Evolutionary conservation across 371 early-diverging fungal species (phyloP).

Genomic region (Homolaphlyctis polyrhiza): DNA sequence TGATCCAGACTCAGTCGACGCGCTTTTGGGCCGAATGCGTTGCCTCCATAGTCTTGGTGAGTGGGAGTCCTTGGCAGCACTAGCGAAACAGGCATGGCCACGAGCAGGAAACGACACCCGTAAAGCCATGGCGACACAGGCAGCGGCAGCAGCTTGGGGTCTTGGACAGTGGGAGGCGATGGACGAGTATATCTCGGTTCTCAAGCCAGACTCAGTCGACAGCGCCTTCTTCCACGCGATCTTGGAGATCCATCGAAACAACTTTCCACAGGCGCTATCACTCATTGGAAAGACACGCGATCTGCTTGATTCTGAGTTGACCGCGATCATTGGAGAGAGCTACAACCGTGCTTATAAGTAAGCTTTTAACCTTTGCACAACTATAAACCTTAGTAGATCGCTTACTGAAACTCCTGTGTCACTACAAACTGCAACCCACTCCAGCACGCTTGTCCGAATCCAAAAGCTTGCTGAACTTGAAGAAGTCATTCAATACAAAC

Average conservation of each 20-base stretch:
- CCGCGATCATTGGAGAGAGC: slow-evolving; percentile 89
- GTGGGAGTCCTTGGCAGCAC: slow-evolving; percentile 80
- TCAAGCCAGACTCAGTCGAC: slow-evolving; percentile 68
- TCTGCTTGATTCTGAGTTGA: slow-evolving; percentile 82
- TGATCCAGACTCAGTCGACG: slow-evolving; percentile 67
- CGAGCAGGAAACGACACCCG: slow-evolving; percentile 38
- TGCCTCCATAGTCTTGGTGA: slow-evolving; percentile 91
- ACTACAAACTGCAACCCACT: too few relatives aligned
- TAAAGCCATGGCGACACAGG: slow-evolving; percentile 73
- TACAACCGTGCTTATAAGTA: slow-evolving; percentile 88
- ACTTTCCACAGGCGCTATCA: slow-evolving; percentile 67
- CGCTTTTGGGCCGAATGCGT: slow-evolving; percentile 83
- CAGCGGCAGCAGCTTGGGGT: slow-evolving; percentile 95
- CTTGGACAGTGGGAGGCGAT: slow-evolving; percentile 86
- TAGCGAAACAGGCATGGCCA: slow-evolving; percentile 85
- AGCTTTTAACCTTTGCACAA: too few relatives aligned
- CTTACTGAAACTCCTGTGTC: too few relatives aligned
- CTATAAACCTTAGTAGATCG: too few relatives aligned
- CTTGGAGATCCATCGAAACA: slow-evolving; percentile 76
- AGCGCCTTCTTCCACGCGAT: slow-evolving; percentile 66
- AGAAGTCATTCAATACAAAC: slow-evolving; percentile 90
- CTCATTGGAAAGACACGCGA: slow-evolving; percentile 81
- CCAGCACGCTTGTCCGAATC: slow-evolving; percentile 77
- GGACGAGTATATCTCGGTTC: slow-evolving; percentile 80
- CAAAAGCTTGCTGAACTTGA: slow-evolving; percentile 97